Evolutionary conservation across 2,329 filamentous ascomycete genomes (phyloP).

Genomic region (Chrysoporthe cubensis): DNA sequence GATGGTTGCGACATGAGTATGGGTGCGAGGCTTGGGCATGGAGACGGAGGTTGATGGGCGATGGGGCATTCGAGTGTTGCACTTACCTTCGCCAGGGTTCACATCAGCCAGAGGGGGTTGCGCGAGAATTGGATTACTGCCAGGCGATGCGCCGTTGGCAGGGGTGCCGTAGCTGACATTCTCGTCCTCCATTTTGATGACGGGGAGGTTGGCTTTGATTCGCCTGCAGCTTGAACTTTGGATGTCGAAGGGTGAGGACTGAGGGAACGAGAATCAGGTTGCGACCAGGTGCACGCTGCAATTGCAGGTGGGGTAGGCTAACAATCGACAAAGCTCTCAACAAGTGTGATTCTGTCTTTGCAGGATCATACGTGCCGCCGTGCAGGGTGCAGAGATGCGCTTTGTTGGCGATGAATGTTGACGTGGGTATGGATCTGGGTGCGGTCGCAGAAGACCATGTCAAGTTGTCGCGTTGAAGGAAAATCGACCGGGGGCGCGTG

Average conservation of each 20-base stretch:
- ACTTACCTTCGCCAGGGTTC: constrained; percentile 52
- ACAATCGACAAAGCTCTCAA: background rate
- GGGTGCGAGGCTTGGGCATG: background rate
- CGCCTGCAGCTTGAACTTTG: constrained; percentile 8
- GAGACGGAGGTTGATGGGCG: background rate
- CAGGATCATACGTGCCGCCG: background rate
- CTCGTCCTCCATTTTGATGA: constrained; percentile 60
- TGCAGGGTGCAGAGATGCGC: constrained; percentile 17
- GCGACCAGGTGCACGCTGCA: constrained; percentile 17
- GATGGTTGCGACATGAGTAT: constrained; percentile 7
- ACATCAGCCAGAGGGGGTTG: constrained; percentile 56
- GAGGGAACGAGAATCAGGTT: background rate
- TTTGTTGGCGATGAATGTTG: constrained; percentile 16
- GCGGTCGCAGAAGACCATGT: constrained; percentile 28
- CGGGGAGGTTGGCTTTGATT: constrained; percentile 29
- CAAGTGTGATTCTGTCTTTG: background rate
- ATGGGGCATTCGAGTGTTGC: background rate
- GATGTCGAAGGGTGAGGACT: constrained; percentile 1
- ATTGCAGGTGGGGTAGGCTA: constrained; percentile 23
- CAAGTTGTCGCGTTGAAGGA: constrained; percentile 29
- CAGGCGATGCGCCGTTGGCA: constrained; percentile 58
- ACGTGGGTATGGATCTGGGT: constrained; percentile 10
- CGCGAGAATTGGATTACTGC: constrained; percentile 59
- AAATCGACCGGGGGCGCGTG: constrained; percentile 24
- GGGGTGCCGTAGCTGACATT: constrained; percentile 62